Evolutionary conservation across 768 basidiomycete genomes (phyloP), one percentile per base, ranked within the genome.

Genomic region (Guyanaporus albipodus): DNA sequence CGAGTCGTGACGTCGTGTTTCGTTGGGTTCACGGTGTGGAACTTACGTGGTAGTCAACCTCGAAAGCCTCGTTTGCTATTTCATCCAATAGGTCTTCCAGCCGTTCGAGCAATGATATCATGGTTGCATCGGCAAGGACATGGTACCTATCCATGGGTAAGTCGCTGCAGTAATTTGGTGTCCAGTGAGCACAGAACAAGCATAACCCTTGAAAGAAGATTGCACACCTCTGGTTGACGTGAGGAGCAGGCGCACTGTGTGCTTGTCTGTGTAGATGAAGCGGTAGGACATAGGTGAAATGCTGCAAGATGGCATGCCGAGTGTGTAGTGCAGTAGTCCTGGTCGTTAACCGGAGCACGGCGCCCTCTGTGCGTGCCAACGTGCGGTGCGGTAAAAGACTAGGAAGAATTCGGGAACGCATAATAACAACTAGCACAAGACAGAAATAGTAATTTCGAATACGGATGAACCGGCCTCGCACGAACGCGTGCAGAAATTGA

Each of bases 11-110:
- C 8, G 11, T 21, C 9, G 26, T 31, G 22, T 19, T 18, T 48
- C 27, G 22, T 29, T 24, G 29, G 38, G 27, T 12, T n/a, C 24
- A 32, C 12, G 14, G 21, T 35, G 18, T 23, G 19, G 8, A 17
- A 68, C 85, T 44, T 61, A 91, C 92, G 60, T 83, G 82, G 64
- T 95, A 95, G 64, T 95, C 93, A 17, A 96, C 87, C 64, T 96
- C 92, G 53, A 80, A 83, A 2, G 69, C 68, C 1, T 78, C 64
- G 44, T 80, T 72, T 11, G 70, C 78, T 7, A 75, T 48, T 23
- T 66, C 71, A 45, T 91, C 86, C n/a, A 94, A 61, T 22, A 91
- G 55, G 10, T 71, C 70, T 60, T 96, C 93, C 23, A 95, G 68
- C 3, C 74, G 76, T 45, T 89, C 88, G 15, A 92, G 76, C 17